Conservation (phyloP, 345 rosid genomes). For the Pistacia atlantica region DNA sequence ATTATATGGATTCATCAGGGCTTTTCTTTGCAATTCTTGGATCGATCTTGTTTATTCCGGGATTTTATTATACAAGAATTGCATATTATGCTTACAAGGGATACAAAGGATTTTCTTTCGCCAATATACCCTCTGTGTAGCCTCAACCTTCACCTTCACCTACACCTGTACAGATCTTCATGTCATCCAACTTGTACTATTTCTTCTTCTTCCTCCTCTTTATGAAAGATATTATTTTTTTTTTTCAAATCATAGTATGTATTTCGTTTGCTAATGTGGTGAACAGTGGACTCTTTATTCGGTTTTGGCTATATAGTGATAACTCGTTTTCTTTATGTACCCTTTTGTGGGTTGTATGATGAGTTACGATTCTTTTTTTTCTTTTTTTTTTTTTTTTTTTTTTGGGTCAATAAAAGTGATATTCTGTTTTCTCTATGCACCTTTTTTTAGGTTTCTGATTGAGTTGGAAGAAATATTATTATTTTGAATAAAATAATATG, state of each 20-base stretch:
- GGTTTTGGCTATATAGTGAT: too few species aligned
- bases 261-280: too few species aligned
- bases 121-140: conserved; percentile 89
- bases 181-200: not conserved
- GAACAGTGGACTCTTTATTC: too few species aligned
- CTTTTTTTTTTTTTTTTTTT: too few species aligned
- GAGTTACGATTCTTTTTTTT: too few species aligned
- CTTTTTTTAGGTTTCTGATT: too few species aligned
- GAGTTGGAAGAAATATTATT: not conserved
- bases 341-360: too few species aligned
- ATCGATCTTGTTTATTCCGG: conserved; percentile 84
- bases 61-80: conserved; percentile 88
- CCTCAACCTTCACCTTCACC: not conserved
- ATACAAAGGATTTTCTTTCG: conserved; percentile 92
- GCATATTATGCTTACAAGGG: conserved; percentile 97
- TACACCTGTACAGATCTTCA: conserved; percentile 32
- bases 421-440: too few species aligned
- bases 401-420: too few species aligned
- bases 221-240: too few species aligned
- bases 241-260: too few species aligned
- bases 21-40: conserved; percentile 87
- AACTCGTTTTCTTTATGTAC: too few species aligned
- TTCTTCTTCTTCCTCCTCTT: not conserved
- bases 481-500: not conserved
- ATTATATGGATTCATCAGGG: conserved; percentile 49